Conservation (phyloP, 257 asterid species). For the Lycium barbarum region DNA sequence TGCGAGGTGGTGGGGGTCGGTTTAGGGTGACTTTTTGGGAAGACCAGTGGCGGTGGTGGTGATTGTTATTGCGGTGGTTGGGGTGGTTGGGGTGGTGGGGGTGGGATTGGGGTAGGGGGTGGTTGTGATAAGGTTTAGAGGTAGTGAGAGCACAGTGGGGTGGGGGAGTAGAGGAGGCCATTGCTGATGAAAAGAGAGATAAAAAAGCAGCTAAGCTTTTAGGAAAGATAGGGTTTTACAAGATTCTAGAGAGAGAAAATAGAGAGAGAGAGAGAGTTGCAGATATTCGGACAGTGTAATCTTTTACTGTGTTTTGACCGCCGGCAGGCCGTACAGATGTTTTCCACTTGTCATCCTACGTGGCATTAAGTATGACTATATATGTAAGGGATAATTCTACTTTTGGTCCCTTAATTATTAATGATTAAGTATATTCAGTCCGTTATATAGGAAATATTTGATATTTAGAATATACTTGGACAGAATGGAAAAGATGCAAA, state of each 20-base stretch:
- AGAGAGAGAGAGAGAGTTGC: background rate
- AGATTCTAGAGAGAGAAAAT: conserved; percentile 25
- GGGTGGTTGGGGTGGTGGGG: conserved; percentile 52
- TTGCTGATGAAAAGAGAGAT: conserved; percentile 18
- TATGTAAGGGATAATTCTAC: too few species aligned
- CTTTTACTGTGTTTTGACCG: background rate
- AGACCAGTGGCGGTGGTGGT: conserved; percentile 42
- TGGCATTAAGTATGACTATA: background rate
- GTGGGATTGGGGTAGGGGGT: conserved; percentile 42
- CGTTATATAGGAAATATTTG: too few species aligned
- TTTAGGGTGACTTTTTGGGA: conserved; percentile 63
- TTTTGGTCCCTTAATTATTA: too few species aligned
- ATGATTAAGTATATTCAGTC: too few species aligned
- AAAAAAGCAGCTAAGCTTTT: background rate
- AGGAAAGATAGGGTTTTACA: conserved; percentile 21
- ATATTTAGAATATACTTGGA: too few species aligned
- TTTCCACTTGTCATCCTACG: background rate
- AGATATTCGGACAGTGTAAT: conserved; percentile 7
- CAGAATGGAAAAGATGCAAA: too few species aligned
- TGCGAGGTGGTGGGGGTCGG: conserved; percentile 41
- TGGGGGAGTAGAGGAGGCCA: conserved; percentile 97
- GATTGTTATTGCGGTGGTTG: conserved; percentile 39
- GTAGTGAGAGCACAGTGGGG: conserved; percentile 81
- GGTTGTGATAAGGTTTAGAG: conserved; percentile 77
- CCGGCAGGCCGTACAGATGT: background rate